A percentile compares a stretch with the other conserved stretches of the same genome.
These are phyloP conservation scores for Dryas integrifolia DNA, from an alignment of 331 rosid species.

Conservation along the genomic window DNA sequence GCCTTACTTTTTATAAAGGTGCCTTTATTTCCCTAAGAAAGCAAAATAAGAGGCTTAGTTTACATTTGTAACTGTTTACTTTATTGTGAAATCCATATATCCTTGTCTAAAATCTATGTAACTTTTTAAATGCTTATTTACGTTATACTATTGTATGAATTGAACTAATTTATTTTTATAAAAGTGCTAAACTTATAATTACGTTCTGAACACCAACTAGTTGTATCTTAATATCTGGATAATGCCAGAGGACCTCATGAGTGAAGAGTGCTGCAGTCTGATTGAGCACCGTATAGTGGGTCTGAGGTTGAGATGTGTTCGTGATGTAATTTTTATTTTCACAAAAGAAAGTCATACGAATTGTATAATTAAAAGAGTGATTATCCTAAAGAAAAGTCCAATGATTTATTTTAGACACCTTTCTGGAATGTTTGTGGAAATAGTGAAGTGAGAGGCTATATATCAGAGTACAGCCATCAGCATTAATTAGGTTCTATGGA, in stretches of 20 bases:
- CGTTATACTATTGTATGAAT: background rate
- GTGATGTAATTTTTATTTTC: conserved; percentile 21
- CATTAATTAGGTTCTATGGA: background rate
- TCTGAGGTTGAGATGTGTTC: conserved; percentile 6
- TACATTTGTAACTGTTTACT: background rate
- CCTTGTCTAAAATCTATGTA: background rate
- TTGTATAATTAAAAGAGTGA: background rate
- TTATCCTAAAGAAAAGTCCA: background rate
- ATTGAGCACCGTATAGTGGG: conserved; percentile 7
- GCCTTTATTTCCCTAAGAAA: background rate
- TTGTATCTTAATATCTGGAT: background rate
- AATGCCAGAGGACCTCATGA: conserved; percentile 11
- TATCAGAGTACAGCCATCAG: background rate
- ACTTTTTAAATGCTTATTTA: conserved; percentile 1
- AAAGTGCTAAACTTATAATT: background rate
- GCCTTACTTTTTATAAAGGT: background rate
- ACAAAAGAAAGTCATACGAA: background rate
- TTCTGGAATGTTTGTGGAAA: background rate
- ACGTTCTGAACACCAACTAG: background rate
- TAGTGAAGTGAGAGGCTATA: background rate
- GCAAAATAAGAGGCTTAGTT: background rate
- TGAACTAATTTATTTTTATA: background rate
- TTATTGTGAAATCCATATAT: background rate
- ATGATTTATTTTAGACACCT: background rate
- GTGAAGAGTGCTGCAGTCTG: background rate